Evolutionary conservation across 371 early-diverging fungal genomes (phyloP).

Genomic region (Mucor irregularis): DNA sequence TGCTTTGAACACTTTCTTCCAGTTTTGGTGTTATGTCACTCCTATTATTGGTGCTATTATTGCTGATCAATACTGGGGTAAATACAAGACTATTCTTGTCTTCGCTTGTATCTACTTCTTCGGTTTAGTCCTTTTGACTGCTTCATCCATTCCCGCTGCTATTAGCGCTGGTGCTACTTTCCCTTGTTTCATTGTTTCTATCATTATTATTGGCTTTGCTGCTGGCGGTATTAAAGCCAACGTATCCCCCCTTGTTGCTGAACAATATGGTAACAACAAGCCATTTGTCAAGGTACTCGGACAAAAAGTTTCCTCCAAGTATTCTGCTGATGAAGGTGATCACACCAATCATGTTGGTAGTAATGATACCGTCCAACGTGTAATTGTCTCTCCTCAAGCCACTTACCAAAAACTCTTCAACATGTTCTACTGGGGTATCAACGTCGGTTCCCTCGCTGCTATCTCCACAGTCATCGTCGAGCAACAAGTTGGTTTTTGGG

Average conservation of each 20-base stretch:
- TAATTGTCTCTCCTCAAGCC: constrained; percentile 54
- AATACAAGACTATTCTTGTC: constrained; percentile 79
- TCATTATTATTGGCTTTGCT: constrained; percentile 70
- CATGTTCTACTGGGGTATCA: constrained; percentile 77
- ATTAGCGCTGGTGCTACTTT: constrained; percentile 57
- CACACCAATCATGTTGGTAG: constrained; percentile 15
- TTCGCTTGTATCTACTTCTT: constrained; percentile 68
- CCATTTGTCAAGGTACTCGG: constrained; percentile 45
- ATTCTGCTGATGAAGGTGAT: constrained; percentile 38
- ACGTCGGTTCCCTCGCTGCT: constrained; percentile 69
- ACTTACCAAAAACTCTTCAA: constrained; percentile 51
- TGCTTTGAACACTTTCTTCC: constrained; percentile 75
- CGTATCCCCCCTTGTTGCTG: constrained; percentile 49
- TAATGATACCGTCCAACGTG: constrained; percentile 23
- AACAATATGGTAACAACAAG: constrained; percentile 35
- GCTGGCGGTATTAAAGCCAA: constrained; percentile 57
- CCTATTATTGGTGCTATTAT: constrained; percentile 82
- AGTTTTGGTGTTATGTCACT: constrained; percentile 79
- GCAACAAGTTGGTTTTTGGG: constrained; percentile 60
- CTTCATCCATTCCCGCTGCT: constrained; percentile 60
- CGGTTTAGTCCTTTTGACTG: constrained; percentile 69
- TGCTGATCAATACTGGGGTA: constrained; percentile 84
- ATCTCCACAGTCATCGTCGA: constrained; percentile 62
- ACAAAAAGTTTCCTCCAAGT: constrained; percentile 38
- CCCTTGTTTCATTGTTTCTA: constrained; percentile 66